phyloP scores from a whole-genome alignment of 1,284 basidiomycete species.

The Sphagnurus paluster region DNA sequence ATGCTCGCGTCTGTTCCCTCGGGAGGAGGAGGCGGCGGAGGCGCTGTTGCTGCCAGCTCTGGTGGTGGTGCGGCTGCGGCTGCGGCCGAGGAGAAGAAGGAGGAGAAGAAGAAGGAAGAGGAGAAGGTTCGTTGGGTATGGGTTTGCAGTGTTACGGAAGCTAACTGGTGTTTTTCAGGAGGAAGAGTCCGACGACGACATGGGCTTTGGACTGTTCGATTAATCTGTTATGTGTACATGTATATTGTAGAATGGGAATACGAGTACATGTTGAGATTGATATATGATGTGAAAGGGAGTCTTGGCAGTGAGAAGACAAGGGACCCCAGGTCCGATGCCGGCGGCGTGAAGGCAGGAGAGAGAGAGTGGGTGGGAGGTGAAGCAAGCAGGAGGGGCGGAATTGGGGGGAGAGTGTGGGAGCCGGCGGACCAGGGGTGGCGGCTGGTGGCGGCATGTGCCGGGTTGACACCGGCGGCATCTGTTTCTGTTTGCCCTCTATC shows the following conservation, averaged over 20 bases:
- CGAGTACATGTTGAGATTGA: neutral
- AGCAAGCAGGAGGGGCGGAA: no score
- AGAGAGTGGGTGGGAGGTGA: no score
- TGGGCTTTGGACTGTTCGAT: slow-evolving; percentile 96
- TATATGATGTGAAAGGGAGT: neutral
- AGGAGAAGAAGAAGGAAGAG: slow-evolving; percentile 84
- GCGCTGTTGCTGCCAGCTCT: slow-evolving; percentile 47
- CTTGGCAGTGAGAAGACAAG: no score
- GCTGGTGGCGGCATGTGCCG: slow-evolving; percentile 23
- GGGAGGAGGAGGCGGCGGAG: slow-evolving; percentile 69
- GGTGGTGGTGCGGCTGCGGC: slow-evolving; percentile 61
- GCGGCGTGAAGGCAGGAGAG: no score
- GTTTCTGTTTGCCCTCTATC: slow-evolving; percentile 21
- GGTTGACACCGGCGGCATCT: slow-evolving; percentile 24
- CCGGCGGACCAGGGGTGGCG: slow-evolving; percentile 34
- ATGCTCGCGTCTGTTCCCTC: slow-evolving; percentile 96
- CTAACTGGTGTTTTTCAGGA: slow-evolving; percentile 32
- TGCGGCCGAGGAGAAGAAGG: slow-evolving; percentile 67
- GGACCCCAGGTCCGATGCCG: no score
- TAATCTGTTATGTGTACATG: slow-evolving; percentile 28
- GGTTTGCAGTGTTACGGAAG: neutral
- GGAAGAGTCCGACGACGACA: slow-evolving; percentile 89
- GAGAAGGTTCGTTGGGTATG: slow-evolving; percentile 58
- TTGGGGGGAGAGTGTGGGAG: slow-evolving; percentile 20
- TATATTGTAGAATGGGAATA: neutral